Evolutionary conservation across 192 early-diverging fungal genomes (phyloP).

Genomic region (Coemansia sp.): DNA sequence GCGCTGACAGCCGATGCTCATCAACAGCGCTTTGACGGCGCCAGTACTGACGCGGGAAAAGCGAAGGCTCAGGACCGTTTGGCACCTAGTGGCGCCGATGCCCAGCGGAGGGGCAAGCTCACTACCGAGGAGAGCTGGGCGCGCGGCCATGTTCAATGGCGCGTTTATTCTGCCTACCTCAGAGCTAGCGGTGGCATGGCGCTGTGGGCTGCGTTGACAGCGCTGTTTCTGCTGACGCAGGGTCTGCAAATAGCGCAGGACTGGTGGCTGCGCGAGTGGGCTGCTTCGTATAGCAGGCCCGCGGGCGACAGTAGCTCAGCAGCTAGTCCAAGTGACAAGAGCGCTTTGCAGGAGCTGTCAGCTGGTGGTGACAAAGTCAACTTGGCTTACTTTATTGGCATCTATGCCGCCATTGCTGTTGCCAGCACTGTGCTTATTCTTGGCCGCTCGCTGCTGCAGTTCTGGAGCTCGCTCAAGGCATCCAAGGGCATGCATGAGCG

Average conservation of each 20-base stretch:
- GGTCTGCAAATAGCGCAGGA: slow-evolving; percentile 41
- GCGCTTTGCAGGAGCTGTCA: slow-evolving; percentile 56
- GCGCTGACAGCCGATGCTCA: background rate
- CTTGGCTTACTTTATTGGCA: slow-evolving; percentile 75
- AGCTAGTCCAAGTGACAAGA: background rate
- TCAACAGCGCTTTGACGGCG: slow-evolving; percentile 30
- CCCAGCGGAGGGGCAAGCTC: slow-evolving; percentile 55
- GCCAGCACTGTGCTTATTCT: slow-evolving; percentile 23
- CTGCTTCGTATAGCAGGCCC: slow-evolving; percentile 29
- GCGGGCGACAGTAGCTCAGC: background rate
- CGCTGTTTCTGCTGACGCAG: slow-evolving; percentile 28
- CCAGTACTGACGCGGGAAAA: slow-evolving; percentile 13
- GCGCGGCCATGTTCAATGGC: slow-evolving; percentile 69
- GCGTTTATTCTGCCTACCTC: slow-evolving; percentile 76
- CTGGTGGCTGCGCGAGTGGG: slow-evolving; percentile 54
- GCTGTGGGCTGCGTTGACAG: slow-evolving; percentile 58
- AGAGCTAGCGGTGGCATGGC: slow-evolving; percentile 62
- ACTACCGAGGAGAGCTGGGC: slow-evolving; percentile 78
- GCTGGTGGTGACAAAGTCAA: slow-evolving; percentile 62
- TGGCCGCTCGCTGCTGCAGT: slow-evolving; percentile 40
- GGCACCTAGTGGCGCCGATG: background rate
- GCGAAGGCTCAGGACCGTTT: slow-evolving; percentile 39
- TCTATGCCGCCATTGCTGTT: slow-evolving; percentile 53
- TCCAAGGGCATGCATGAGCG: slow-evolving; percentile 35
- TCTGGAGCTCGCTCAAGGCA: slow-evolving; percentile 42